Conservation (phyloP, 2,329 filamentous ascomycete genomes). For the Penicillium sp. region DNA sequence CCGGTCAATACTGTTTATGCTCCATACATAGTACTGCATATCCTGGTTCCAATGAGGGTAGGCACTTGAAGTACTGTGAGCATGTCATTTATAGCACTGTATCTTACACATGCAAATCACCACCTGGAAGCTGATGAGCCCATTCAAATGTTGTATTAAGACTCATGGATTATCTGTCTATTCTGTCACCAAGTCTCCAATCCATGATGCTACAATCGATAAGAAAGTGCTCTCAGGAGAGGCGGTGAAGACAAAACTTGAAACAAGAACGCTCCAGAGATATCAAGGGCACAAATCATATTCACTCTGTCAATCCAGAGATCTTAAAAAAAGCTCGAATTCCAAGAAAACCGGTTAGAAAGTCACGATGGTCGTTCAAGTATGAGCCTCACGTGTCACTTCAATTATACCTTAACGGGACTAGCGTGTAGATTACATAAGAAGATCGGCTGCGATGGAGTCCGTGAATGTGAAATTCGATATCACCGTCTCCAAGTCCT, state of each 20-base stretch:
- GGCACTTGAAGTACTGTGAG: too few species aligned
- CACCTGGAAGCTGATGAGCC: too few species aligned
- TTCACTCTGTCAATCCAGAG: not conserved
- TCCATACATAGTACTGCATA: too few species aligned
- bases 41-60: too few species aligned
- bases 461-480: conserved; percentile 16
- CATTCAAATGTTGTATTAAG: too few species aligned
- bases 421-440: conserved; percentile 20
- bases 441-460: conserved; percentile 13
- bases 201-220: not conserved
- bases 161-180: too few species aligned
- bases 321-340: not conserved
- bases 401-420: conserved; percentile 13
- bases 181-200: not conserved
- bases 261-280: not conserved
- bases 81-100: too few species aligned
- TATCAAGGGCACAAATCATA: not conserved
- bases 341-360: not conserved
- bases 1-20: too few species aligned
- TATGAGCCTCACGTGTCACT: conserved; percentile 22
- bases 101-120: too few species aligned
- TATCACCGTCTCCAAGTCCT: not conserved
- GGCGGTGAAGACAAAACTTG: conserved; percentile 10
- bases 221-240: not conserved
- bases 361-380: not conserved